Percentiles rank a stretch among this genome's conserved stretches.
phyloP scores from a whole-genome alignment of 306 rosid genomes.

The Mimosa pudica region DNA sequence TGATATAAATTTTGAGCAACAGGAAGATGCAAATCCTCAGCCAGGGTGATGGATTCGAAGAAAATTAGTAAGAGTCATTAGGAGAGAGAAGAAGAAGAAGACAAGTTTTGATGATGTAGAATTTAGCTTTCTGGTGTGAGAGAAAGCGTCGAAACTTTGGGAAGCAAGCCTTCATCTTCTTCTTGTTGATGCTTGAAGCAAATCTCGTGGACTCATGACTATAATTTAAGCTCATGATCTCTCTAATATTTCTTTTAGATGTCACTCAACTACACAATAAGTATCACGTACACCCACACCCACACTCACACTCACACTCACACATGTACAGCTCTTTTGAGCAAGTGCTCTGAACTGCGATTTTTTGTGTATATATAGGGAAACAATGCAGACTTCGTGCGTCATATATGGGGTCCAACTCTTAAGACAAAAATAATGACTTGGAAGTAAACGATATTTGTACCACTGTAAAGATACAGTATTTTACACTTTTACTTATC shows the following conservation, averaged over 20 bases:
- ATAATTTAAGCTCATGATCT: no score
- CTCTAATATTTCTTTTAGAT: no score
- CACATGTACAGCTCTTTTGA: background rate
- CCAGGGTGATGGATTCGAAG: background rate
- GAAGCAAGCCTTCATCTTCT: background rate
- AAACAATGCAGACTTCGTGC: background rate
- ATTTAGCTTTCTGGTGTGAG: background rate
- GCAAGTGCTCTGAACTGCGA: background rate
- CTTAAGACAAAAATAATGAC: background rate
- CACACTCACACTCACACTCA: background rate
- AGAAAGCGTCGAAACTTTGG: background rate
- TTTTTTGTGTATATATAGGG: background rate
- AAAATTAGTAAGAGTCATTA: background rate
- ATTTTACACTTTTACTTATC: no score
- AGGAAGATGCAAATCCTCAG: no score
- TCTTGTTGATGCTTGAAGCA: background rate
- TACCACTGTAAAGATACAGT: no score
- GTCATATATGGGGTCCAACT: background rate
- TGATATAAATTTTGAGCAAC: no score
- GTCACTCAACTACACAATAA: no score
- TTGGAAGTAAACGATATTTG: no score
- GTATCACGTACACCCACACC: no score
- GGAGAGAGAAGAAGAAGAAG: background rate
- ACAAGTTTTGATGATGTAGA: background rate
- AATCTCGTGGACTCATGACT: background rate